phyloP scores from a whole-genome alignment of 257 asterid genomes.

The Jacaranda copaia region DNA sequence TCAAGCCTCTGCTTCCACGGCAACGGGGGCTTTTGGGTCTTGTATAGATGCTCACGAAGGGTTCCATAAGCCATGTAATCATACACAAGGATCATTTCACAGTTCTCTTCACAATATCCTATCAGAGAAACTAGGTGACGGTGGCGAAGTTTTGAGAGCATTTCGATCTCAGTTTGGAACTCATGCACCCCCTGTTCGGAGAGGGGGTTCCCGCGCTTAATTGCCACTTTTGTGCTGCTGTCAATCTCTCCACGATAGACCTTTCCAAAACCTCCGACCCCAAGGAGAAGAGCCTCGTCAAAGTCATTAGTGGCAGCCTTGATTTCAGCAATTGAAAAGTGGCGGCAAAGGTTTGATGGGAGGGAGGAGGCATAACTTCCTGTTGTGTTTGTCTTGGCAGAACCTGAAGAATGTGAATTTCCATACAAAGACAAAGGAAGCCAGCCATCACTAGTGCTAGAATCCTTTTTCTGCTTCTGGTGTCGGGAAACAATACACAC shows the following conservation, averaged over 20 bases:
- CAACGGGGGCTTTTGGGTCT: conserved; percentile 85
- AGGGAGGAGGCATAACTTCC: conserved; percentile 89
- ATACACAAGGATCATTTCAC: conserved; percentile 90
- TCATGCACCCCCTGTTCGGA: conserved; percentile 91
- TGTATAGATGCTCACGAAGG: conserved; percentile 87
- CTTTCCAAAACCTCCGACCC: conserved; percentile 93
- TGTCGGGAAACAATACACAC: conserved; percentile 51
- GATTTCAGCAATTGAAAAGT: conserved; percentile 87
- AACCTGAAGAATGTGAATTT: conserved; percentile 79
- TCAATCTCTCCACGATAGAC: conserved; percentile 87
- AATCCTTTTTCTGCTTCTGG: conserved; percentile 56
- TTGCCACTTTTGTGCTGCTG: conserved; percentile 86
- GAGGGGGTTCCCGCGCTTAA: conserved; percentile 92
- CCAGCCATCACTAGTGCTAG: conserved; percentile 83
- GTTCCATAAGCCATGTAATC: conserved; percentile 93
- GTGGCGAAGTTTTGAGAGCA: conserved; percentile 94
- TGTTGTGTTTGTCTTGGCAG: conserved; percentile 79
- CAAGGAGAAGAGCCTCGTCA: conserved; percentile 79
- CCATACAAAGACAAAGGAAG: conserved; percentile 88
- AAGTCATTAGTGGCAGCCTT: conserved; percentile 83
- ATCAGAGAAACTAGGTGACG: conserved; percentile 89
- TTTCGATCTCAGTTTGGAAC: conserved; percentile 91
- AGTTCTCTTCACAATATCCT: conserved; percentile 89
- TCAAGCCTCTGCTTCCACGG: conserved; percentile 96
- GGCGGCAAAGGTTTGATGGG: conserved; percentile 87